Evolutionary conservation across 768 basidiomycete genomes (phyloP).

Genomic region (Panaeolus papilionaceus): DNA sequence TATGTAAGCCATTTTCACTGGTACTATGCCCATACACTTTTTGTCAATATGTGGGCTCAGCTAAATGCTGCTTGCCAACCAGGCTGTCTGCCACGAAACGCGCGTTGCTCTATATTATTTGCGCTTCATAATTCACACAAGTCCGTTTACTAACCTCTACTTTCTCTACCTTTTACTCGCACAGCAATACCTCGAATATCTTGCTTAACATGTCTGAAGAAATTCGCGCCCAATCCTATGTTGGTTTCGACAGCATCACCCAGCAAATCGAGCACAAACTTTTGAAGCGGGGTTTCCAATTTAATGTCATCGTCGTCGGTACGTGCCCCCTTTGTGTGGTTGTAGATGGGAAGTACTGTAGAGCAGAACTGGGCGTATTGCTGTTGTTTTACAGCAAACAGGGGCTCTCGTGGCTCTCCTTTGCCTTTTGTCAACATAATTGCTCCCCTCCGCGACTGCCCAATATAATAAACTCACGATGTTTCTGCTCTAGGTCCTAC

Average conservation of each 20-base stretch:
- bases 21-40: background rate
- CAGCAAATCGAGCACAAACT: slow-evolving; percentile 99
- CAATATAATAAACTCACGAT: background rate
- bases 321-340: slow-evolving; percentile 37
- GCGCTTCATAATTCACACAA: slow-evolving; percentile 18
- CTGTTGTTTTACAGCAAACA: background rate
- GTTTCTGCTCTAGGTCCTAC: slow-evolving; percentile 77
- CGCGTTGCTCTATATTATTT: background rate
- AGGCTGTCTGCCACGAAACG: slow-evolving; percentile 10
- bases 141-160: slow-evolving; percentile 7
- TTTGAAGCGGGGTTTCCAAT: slow-evolving; percentile 98
- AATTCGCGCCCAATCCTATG: slow-evolving; percentile 91
- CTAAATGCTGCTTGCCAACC: background rate
- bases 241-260: slow-evolving; percentile 98
- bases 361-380: background rate
- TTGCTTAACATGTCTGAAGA: slow-evolving; percentile 53
- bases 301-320: slow-evolving; percentile 98
- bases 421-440: background rate
- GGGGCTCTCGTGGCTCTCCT: background rate
- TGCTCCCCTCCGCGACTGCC: background rate
- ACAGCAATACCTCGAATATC: background rate
- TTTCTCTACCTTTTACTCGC: background rate
- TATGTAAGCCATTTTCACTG: background rate
- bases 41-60: background rate
- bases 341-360: slow-evolving; percentile 2